phyloP scores from a whole-genome alignment of 495 filamentous ascomycete species.

The Daldinia bambusicola region DNA sequence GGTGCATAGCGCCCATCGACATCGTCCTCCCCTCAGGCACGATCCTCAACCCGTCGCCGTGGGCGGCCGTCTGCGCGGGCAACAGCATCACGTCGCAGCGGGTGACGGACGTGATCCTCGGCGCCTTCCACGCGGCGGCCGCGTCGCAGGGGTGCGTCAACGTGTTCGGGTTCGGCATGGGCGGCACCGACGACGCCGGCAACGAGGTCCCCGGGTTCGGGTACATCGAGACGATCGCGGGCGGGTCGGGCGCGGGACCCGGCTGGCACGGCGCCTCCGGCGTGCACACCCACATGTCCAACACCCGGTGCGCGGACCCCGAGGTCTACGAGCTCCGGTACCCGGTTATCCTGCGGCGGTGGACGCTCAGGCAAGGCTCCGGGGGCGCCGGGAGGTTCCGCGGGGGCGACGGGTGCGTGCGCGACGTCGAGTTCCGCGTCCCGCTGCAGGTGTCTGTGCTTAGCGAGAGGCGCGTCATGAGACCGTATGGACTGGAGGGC shows the following conservation, averaged over 20 bases:
- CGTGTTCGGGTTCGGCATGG: conserved; percentile 75
- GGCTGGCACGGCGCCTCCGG: conserved; percentile 79
- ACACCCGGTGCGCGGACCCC: conserved; percentile 84
- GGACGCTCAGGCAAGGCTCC: conserved; percentile 67
- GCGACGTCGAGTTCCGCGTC: conserved; percentile 86
- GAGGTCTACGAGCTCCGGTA: conserved; percentile 85
- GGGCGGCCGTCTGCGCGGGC: conserved; percentile 83
- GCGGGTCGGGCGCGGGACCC: conserved; percentile 78
- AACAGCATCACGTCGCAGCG: conserved; percentile 82
- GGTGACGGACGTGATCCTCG: conserved; percentile 83
- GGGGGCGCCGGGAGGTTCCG: conserved; percentile 71
- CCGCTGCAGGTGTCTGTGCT: conserved; percentile 79
- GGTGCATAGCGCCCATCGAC: conserved; percentile 80
- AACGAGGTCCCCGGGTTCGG: conserved; percentile 70
- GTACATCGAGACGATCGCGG: conserved; percentile 87
- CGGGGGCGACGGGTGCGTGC: conserved; percentile 79
- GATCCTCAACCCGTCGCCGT: conserved; percentile 78
- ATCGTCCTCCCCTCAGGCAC: conserved; percentile 76
- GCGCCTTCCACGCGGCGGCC: conserved; percentile 79
- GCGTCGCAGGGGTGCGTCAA: conserved; percentile 85
- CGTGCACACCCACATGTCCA: conserved; percentile 88
- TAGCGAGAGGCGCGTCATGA: conserved; percentile 76
- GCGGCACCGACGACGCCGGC: conserved; percentile 66
- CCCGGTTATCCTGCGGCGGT: conserved; percentile 78
- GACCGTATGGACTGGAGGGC: conserved; percentile 79